These are phyloP conservation scores for Aspergillus texensis DNA, from an alignment of 2,329 filamentous ascomycete species.

Conservation along the genomic window DNA sequence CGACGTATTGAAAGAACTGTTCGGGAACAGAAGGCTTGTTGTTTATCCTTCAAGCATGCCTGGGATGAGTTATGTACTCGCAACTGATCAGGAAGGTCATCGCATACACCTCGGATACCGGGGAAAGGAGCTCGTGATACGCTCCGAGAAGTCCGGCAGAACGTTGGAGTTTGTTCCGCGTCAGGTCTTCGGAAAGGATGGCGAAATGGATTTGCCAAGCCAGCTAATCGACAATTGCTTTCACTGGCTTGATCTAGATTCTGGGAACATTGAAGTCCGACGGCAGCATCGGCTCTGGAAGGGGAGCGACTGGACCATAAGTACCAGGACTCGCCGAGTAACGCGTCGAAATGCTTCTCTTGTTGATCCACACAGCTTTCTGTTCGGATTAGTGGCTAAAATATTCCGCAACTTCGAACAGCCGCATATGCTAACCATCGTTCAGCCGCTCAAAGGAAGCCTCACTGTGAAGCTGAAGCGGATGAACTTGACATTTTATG, in stretches of 20 bases:
- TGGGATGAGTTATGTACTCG: slow-evolving; percentile 58
- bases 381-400: slow-evolving; percentile 42
- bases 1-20: slow-evolving; percentile 51
- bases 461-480: slow-evolving; percentile 56
- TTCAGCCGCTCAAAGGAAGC: slow-evolving; percentile 39
- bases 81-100: slow-evolving; percentile 40
- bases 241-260: slow-evolving; percentile 46
- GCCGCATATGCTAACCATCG: slow-evolving; percentile 48
- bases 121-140: slow-evolving; percentile 45
- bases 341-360: slow-evolving; percentile 36
- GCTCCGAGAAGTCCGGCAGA: slow-evolving; percentile 35
- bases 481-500: slow-evolving; percentile 57
- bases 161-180: slow-evolving; percentile 39
- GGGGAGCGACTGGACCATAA: slow-evolving; percentile 44
- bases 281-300: slow-evolving; percentile 48
- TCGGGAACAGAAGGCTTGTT: slow-evolving; percentile 56
- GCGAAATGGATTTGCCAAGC: slow-evolving; percentile 53
- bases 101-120: slow-evolving; percentile 60
- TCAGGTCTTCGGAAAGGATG: slow-evolving; percentile 24
- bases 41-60: slow-evolving; percentile 53
- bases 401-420: slow-evolving; percentile 58
- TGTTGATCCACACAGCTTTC: slow-evolving; percentile 52
- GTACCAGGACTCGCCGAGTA: slow-evolving; percentile 31
- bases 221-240: slow-evolving; percentile 55
- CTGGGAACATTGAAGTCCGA: slow-evolving; percentile 56